Percentiles rank a stretch among this genome's conserved stretches.
Conservation (phyloP, 768 basidiomycete species). For the Lactifluus rugatus region DNA sequence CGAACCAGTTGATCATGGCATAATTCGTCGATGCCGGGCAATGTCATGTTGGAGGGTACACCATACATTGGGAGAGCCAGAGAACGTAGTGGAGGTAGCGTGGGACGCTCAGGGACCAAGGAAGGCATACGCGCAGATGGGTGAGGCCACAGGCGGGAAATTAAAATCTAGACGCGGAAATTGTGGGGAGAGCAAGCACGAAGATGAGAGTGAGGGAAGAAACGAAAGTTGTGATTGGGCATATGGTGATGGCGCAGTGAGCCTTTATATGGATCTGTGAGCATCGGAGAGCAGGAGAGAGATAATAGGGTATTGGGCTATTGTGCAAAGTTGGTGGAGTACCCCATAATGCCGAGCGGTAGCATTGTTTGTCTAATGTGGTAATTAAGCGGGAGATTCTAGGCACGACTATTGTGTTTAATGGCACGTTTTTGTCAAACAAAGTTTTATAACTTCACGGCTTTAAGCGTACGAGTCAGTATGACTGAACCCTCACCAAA, state of each 20-base stretch:
- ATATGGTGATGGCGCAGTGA: neutral
- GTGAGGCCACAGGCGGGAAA: neutral
- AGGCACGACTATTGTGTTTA: neutral
- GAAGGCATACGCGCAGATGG: constrained; percentile 7
- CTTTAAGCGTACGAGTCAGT: neutral
- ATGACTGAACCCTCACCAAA: constrained; percentile 15
- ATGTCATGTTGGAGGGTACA: constrained; percentile 1
- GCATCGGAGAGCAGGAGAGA: neutral
- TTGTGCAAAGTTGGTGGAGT: constrained; percentile 8
- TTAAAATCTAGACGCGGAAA: neutral
- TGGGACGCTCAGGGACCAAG: constrained; percentile 13
- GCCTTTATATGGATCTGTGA: constrained; percentile 10
- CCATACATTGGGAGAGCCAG: constrained; percentile 17
- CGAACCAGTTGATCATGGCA: constrained; percentile 1
- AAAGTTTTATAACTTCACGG: neutral
- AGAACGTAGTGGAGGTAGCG: constrained; percentile 16
- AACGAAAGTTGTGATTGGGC: neutral
- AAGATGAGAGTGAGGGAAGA: neutral
- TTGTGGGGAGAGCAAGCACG: too few relatives aligned
- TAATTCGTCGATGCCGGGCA: constrained; percentile 10
- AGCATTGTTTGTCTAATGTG: constrained; percentile 14
- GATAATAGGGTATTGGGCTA: neutral
- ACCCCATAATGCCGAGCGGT: constrained; percentile 1
- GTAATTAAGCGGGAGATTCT: neutral
- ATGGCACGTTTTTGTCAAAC: neutral